A percentile compares a stretch with the other conserved stretches of the same genome.
phyloP scores from a whole-genome alignment of 116 monocot genomes.

The Iris pallida region DNA sequence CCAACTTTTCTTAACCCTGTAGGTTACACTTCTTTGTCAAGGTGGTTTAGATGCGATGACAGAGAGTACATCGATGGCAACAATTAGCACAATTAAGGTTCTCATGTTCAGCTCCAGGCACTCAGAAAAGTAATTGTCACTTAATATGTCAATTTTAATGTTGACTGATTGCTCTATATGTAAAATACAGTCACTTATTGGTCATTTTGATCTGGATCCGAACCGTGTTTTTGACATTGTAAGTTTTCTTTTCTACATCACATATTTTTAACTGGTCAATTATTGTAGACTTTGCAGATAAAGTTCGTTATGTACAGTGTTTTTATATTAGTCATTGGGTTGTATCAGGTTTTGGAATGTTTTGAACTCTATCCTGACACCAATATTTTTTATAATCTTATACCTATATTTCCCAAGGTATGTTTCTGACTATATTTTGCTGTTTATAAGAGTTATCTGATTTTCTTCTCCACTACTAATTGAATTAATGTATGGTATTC shows the following conservation, averaged over 20 bases:
- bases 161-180: conserved; percentile 5
- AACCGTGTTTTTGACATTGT: conserved; percentile 99
- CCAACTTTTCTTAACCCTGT: conserved; percentile 13
- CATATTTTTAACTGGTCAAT: neutral
- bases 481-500: conserved; percentile 10
- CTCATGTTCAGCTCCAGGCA: neutral
- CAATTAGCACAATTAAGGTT: conserved; percentile 89
- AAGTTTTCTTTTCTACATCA: conserved; percentile 31
- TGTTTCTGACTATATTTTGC: neutral
- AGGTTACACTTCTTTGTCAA: conserved; percentile 97
- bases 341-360: conserved; percentile 78
- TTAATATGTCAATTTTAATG: neutral
- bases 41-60: conserved; percentile 47
- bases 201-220: conserved; percentile 97
- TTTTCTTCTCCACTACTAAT: neutral
- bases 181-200: conserved; percentile 80
- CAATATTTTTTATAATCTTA: conserved; percentile 60
- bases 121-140: neutral
- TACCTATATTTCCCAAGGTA: conserved; percentile 98
- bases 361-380: conserved; percentile 86
- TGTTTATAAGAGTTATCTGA: neutral
- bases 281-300: neutral
- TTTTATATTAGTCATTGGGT: conserved; percentile 5
- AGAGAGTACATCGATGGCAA: conserved; percentile 44
- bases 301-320: neutral